Conservation (phyloP, 208 protist species). For the Perkinsela sp. region DNA sequence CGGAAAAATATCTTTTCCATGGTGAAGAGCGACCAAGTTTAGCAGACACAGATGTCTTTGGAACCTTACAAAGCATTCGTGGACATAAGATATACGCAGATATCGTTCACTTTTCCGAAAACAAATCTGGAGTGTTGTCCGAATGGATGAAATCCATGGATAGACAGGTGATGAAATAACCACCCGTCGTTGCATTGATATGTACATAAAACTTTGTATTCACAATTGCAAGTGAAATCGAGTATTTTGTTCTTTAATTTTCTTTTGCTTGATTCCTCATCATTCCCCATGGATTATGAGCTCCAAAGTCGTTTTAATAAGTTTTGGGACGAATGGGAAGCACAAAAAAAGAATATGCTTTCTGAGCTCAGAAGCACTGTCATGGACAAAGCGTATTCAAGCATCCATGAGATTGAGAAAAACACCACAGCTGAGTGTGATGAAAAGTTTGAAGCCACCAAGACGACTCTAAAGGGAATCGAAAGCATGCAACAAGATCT, state of each 20-base stretch:
- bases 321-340: not conserved
- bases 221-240: no score
- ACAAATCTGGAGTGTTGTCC: not conserved
- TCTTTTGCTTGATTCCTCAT: not conserved
- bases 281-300: not conserved
- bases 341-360: not conserved
- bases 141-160: not conserved
- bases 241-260: no score
- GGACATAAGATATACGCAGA: conserved; percentile 3
- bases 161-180: not conserved
- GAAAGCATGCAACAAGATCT: not conserved
- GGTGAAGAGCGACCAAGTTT: conserved; percentile 3
- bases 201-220: not conserved
- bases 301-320: not conserved
- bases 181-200: not conserved
- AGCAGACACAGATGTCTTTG: conserved; percentile 5
- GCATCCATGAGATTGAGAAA: not conserved
- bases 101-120: conserved; percentile 1
- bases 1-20: not conserved
- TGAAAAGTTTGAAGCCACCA: not conserved
- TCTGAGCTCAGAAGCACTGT: not conserved
- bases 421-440: not conserved
- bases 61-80: conserved; percentile 3
- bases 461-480: not conserved
- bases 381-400: not conserved